Base-by-base conservation (phyloP, 1,139 yeast species). In the Geotrichum candidum region DNA sequence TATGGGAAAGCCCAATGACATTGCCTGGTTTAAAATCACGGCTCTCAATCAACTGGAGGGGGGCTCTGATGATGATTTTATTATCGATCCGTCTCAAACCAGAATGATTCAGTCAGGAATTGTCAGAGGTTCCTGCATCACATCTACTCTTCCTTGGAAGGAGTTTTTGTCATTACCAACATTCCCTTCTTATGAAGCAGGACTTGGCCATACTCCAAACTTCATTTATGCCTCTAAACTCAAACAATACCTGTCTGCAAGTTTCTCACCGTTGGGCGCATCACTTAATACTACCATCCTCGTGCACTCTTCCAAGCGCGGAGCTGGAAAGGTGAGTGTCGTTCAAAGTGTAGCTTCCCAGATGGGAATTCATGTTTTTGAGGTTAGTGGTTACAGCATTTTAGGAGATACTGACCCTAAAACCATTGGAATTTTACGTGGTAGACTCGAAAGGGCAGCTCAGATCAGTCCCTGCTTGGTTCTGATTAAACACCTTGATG, bases 21-120 rank as follows among this genome's bases (percentile, higher is more conserved):
- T 92, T 15, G 96, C 94, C 0, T 94, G 97, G 97, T 92, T 91
- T 73, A 84, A 83, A 67, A 77, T 83, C 6, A 74, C 79, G 0
- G 76, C 75, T 4, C 81, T 85, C 31, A 74, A 74, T 3, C 48
- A 41, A 41, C 72, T 72, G 2, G 67, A 70, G 0, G 71, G 70
- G 1, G 74, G 78, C 0, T 72, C 73, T 1, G 61, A 65, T 1
- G 72, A 70, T 5, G 90, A 87, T 67, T 87, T 76, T 66, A 70
- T 85, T 0, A 81, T 90, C 56, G 90, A 87, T 71, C 85, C 95
- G 0, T 68, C 76, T 2, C 81, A 80, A 63, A 88, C 95, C 0
- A 78, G 86, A 58, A 82, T 88, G 81, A 82, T 84, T 1, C 90
- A 88, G 65, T 79, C 88, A 0, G 95, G 95, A 0, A 65, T 76